Conservation (phyloP, 257 asterid genomes). For the Solanum pinnatisectum region DNA sequence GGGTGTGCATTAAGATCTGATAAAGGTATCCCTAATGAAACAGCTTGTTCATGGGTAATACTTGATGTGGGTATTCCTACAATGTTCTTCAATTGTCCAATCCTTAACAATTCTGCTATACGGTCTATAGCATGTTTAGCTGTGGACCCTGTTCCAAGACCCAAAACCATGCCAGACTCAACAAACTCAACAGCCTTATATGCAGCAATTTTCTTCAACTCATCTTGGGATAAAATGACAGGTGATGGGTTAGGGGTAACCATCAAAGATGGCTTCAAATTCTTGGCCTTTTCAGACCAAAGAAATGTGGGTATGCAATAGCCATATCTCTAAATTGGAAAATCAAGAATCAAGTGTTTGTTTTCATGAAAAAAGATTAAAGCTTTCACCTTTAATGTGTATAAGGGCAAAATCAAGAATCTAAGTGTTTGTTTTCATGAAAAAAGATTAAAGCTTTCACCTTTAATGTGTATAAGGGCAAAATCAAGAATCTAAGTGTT, state of each 20-base stretch:
- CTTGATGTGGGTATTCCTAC: conserved; percentile 37
- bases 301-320: conserved; percentile 18
- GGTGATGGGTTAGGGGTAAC: background rate
- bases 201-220: conserved; percentile 33
- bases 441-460: background rate
- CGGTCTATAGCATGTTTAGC: conserved; percentile 33
- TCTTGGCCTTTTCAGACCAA: conserved; percentile 8
- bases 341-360: background rate
- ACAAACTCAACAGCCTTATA: conserved; percentile 35
- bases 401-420: background rate
- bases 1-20: conserved; percentile 25
- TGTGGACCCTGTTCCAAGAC: conserved; percentile 40
- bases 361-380: background rate
- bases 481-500: background rate
- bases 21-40: conserved; percentile 20
- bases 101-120: conserved; percentile 21
- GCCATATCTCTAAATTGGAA: conserved; percentile 8
- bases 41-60: conserved; percentile 23
- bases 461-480: background rate
- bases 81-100: conserved; percentile 20
- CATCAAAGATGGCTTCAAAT: conserved; percentile 5
- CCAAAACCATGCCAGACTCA: conserved; percentile 35
- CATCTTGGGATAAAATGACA: conserved; percentile 21
- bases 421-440: background rate
- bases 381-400: background rate